phyloP scores from a whole-genome alignment of 108 stramenopile species.

The Cyclotella distinguenda region DNA sequence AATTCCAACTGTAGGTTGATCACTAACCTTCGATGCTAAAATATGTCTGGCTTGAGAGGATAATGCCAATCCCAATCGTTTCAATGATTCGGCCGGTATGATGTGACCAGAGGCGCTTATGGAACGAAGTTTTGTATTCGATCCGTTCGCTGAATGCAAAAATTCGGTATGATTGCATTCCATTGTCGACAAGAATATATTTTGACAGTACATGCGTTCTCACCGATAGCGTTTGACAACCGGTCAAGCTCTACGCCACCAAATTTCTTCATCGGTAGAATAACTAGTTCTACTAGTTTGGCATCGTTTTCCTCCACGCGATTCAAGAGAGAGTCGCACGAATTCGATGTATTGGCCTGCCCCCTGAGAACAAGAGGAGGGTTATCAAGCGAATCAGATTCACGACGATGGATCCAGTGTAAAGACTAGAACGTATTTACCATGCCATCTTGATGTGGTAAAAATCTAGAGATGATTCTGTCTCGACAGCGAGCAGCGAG shows the following conservation, averaged over 20 bases:
- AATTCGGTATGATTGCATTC: background rate
- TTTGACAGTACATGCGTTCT: background rate
- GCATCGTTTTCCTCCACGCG: constrained; percentile 70
- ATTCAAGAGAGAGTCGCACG: constrained; percentile 63
- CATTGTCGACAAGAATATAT: background rate
- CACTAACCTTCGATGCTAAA: background rate
- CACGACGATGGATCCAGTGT: too few relatives aligned
- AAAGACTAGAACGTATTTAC: too few relatives aligned
- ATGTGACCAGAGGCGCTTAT: constrained; percentile 76
- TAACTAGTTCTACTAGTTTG: constrained; percentile 52
- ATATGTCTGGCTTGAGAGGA: constrained; percentile 20
- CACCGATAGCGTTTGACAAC: constrained; percentile 50
- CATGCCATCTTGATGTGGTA: too few relatives aligned
- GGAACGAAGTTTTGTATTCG: constrained; percentile 54
- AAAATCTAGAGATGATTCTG: too few relatives aligned
- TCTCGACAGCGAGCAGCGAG: too few relatives aligned
- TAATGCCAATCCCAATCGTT: constrained; percentile 53
- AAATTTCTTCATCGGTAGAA: constrained; percentile 72
- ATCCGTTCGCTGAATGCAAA: constrained; percentile 24
- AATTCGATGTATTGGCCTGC: constrained; percentile 35
- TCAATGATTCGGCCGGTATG: constrained; percentile 49
- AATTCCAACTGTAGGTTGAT: constrained; percentile 21
- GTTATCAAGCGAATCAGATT: too few relatives aligned
- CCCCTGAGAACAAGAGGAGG: too few relatives aligned
- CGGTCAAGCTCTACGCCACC: constrained; percentile 51